Percentiles rank a stretch among this genome's conserved stretches.
Conservation (phyloP, 352 stramenopile species). For the Pythium volutum region DNA sequence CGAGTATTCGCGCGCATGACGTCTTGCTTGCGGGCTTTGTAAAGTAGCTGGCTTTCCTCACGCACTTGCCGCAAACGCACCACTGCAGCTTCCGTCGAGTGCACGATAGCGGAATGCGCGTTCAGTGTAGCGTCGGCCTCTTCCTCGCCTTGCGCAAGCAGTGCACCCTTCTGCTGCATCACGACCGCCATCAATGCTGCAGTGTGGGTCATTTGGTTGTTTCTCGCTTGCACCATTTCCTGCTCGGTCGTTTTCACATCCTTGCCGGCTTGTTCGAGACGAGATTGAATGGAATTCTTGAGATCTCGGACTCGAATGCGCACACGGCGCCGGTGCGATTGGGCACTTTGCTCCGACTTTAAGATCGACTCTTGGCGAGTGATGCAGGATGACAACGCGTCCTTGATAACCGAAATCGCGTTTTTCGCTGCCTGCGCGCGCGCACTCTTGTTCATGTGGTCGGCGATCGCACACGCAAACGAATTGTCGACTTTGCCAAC, state of each 20-base stretch:
- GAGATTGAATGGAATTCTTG: constrained; percentile 16
- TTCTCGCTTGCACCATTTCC: constrained; percentile 22
- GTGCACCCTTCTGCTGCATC: not conserved
- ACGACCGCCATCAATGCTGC: constrained; percentile 11
- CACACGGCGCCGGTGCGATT: constrained; percentile 21
- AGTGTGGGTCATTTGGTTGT: constrained; percentile 1
- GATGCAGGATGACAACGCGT: constrained; percentile 39
- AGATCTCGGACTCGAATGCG: constrained; percentile 29
- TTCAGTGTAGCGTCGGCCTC: constrained; percentile 14
- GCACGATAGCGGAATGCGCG: constrained; percentile 10
- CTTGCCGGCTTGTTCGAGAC: constrained; percentile 18
- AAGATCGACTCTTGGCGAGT: constrained; percentile 35
- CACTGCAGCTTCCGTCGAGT: constrained; percentile 10
- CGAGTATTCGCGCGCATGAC: constrained; percentile 23
- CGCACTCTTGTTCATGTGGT: constrained; percentile 14
- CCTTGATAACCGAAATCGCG: constrained; percentile 41
- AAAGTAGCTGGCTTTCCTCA: constrained; percentile 8
- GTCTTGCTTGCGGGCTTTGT: constrained; percentile 16
- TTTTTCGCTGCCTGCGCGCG: constrained; percentile 38
- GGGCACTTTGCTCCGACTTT: constrained; percentile 11
- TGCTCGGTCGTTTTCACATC: constrained; percentile 21
- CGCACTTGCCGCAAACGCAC: constrained; percentile 13
- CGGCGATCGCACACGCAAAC: constrained; percentile 9
- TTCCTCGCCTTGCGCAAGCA: constrained; percentile 15
- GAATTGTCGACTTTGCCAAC: constrained; percentile 6